phyloP scores from a whole-genome alignment of 2,329 filamentous ascomycete genomes.

The Thelonectria blattea region DNA sequence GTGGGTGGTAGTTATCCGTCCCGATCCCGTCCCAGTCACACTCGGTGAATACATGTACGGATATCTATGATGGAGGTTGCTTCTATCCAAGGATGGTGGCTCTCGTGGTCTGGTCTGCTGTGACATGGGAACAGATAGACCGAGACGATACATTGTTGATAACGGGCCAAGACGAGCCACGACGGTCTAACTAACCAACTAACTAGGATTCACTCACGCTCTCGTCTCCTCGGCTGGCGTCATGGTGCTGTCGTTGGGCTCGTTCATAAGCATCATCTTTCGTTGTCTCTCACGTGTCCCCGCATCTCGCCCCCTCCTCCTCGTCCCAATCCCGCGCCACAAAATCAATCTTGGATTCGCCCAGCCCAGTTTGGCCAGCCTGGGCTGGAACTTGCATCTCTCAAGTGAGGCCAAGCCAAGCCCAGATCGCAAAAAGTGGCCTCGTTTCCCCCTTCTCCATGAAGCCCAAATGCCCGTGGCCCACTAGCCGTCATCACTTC shows the following conservation, averaged over 20 bases:
- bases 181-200: no score
- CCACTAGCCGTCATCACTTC: constrained; percentile 25
- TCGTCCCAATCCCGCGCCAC: constrained; percentile 34
- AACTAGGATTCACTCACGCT: background rate
- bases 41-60: constrained; percentile 5
- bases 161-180: background rate
- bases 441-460: constrained; percentile 20
- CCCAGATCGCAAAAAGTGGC: background rate
- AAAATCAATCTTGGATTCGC: constrained; percentile 29
- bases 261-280: constrained; percentile 35
- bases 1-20: no score
- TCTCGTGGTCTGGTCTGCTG: no score
- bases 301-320: constrained; percentile 39
- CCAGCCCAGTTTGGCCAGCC: constrained; percentile 22
- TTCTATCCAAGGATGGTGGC: no score
- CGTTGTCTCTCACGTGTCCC: constrained; percentile 38
- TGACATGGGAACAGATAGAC: background rate
- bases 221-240: constrained; percentile 27
- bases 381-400: constrained; percentile 32
- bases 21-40: constrained; percentile 17
- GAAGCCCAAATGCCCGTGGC: constrained; percentile 1
- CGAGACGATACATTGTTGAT: background rate
- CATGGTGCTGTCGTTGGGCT: constrained; percentile 30
- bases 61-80: no score
- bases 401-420: no score